Conservation (phyloP, 2,329 filamentous ascomycete genomes). For the Claviceps fusiformis region DNA sequence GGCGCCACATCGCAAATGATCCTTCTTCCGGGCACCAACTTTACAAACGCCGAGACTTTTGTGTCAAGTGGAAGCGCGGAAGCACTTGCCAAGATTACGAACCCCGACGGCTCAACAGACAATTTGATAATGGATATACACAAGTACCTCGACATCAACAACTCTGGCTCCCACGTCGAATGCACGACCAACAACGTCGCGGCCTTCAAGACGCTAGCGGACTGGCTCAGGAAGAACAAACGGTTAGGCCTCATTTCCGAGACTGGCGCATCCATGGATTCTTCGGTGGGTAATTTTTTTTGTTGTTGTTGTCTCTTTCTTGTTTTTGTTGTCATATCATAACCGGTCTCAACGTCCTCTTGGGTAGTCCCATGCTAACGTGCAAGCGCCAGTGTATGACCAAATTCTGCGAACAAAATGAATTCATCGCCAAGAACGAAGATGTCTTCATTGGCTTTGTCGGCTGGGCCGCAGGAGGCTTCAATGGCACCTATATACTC, state of each 20-base stretch:
- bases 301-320: not conserved
- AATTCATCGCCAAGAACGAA: slow-evolving; percentile 30
- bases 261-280: slow-evolving; percentile 32
- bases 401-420: slow-evolving; percentile 32
- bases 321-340: not conserved
- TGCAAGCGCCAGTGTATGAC: slow-evolving; percentile 22
- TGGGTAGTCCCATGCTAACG: not conserved
- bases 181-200: slow-evolving; percentile 41
- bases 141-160: slow-evolving; percentile 46
- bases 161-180: slow-evolving; percentile 35
- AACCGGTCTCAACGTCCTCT: not conserved
- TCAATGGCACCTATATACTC: slow-evolving; percentile 27
- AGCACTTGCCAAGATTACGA: slow-evolving; percentile 38
- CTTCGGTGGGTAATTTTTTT: slow-evolving; percentile 18
- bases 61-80: slow-evolving; percentile 35
- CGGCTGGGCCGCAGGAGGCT: slow-evolving; percentile 32
- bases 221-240: slow-evolving; percentile 31
- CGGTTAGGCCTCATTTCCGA: slow-evolving; percentile 38
- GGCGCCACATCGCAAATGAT: slow-evolving; percentile 54
- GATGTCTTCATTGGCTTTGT: slow-evolving; percentile 34
- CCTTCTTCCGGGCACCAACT: slow-evolving; percentile 45
- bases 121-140: slow-evolving; percentile 47
- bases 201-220: slow-evolving; percentile 32
- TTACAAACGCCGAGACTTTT: slow-evolving; percentile 35
- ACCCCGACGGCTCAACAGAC: slow-evolving; percentile 43